These are phyloP conservation scores for Mycena sanguinolenta DNA, from an alignment of 768 basidiomycete genomes.

Conservation along the genomic window DNA sequence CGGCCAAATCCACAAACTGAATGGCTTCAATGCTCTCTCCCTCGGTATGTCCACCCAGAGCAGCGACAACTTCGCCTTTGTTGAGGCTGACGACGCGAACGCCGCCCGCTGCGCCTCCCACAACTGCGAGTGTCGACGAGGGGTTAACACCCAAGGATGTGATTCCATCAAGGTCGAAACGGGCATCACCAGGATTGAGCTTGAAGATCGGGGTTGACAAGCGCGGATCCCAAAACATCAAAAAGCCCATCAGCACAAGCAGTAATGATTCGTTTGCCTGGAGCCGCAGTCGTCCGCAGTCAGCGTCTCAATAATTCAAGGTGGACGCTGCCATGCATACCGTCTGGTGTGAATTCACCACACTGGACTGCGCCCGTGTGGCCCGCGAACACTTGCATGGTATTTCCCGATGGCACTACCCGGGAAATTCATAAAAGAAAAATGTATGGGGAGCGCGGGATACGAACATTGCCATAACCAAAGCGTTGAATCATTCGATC, in stretches of 20 bases:
- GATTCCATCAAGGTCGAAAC: constrained; percentile 87
- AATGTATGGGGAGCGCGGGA: constrained; percentile 5
- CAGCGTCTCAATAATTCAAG: constrained; percentile 16
- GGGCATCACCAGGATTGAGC: constrained; percentile 74
- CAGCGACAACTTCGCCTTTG: constrained; percentile 86
- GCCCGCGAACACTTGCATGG: constrained; percentile 96
- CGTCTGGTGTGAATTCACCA: constrained; percentile 94
- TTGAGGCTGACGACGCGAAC: constrained; percentile 89
- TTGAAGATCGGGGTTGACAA: constrained; percentile 85
- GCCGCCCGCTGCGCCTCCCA: constrained; percentile 89
- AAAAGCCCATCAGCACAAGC: constrained; percentile 84
- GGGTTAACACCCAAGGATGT: constrained; percentile 89
- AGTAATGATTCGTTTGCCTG: constrained; percentile 91
- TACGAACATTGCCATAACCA: constrained; percentile 98
- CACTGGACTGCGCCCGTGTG: constrained; percentile 88
- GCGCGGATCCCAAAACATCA: constrained; percentile 95
- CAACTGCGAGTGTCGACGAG: constrained; percentile 89
- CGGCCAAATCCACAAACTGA: constrained; percentile 83
- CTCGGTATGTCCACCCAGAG: constrained; percentile 86
- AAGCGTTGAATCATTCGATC: constrained; percentile 92
- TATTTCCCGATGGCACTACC: constrained; percentile 89
- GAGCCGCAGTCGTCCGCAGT: constrained; percentile 23
- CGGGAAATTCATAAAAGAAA: constrained; percentile 10
- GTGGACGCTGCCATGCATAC: constrained; percentile 50
- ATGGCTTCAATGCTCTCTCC: constrained; percentile 92